A percentile compares a stretch with the other conserved stretches of the same genome.
Conservation (phyloP, 495 filamentous ascomycete species). For the Chaetomium cochliodes region DNA sequence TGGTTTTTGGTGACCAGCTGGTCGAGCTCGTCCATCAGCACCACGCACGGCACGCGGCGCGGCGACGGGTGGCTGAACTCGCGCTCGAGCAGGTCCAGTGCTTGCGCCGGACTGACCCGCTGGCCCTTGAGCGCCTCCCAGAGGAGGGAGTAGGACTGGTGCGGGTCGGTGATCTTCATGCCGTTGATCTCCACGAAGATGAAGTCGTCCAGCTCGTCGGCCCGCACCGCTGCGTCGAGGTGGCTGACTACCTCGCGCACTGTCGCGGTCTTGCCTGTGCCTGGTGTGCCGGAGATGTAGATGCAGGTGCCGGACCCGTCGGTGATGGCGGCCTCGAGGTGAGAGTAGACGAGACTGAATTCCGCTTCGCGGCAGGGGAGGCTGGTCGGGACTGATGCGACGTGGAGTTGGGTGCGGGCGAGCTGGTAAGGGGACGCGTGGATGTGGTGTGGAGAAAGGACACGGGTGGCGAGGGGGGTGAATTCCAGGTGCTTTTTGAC, state of each 20-base stretch:
- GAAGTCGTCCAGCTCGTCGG: slow-evolving; percentile 96
- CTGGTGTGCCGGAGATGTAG: slow-evolving; percentile 98
- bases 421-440: slow-evolving; percentile 88
- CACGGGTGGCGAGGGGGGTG: slow-evolving; percentile 85
- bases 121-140: slow-evolving; percentile 97
- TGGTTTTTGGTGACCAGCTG: slow-evolving; percentile 97
- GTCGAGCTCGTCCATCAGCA: slow-evolving; percentile 98
- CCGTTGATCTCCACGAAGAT: slow-evolving; percentile 99
- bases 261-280: slow-evolving; percentile 98
- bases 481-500: slow-evolving; percentile 93
- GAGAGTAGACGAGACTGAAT: slow-evolving; percentile 86
- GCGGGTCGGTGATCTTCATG: slow-evolving; percentile 98
- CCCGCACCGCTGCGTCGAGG: slow-evolving; percentile 76
- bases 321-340: slow-evolving; percentile 91
- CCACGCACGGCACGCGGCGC: slow-evolving; percentile 89
- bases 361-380: slow-evolving; percentile 91
- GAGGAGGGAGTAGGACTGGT: slow-evolving; percentile 90
- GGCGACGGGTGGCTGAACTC: slow-evolving; percentile 91
- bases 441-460: slow-evolving; percentile 72
- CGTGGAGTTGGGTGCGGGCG: slow-evolving; percentile 85
- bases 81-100: slow-evolving; percentile 81
- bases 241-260: slow-evolving; percentile 92
- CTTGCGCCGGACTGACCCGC: slow-evolving; percentile 86
- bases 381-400: slow-evolving; percentile 82
- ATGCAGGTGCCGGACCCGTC: slow-evolving; percentile 93